Base-by-base conservation (phyloP, 371 early-diverging fungal genomes). In the Mucor mucedo region DNA sequence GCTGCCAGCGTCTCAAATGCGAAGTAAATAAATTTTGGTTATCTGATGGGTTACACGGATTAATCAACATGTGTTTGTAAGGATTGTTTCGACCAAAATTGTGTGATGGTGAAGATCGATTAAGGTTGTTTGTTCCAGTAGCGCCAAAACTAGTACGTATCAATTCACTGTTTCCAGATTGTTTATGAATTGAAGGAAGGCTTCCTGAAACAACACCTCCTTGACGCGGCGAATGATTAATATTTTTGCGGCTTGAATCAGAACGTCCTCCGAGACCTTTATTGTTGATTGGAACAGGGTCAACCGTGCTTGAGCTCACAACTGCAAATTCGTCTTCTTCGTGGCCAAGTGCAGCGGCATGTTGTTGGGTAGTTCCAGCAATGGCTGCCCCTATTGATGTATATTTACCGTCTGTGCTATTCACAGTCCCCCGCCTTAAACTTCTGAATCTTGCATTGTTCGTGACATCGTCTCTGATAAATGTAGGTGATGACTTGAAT, bases 1-100 rank as follows among this genome's bases (percentile, higher is more conserved):
- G 94, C 38, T 91, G 86, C 96, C 96, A 96, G 1, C 93, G 89
- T 16, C 91, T 75, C 7, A 89, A 59, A 60, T 91, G 87, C 8
- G 85, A 85, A 0, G 87, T 87, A 52, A 83, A 83, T 16, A 79
- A 73, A n/a, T 84, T 70, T 21, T 83, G 68, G 50, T 87, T 84
- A 47, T 88, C 87, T 13, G 80, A 68, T 0, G 91, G 90, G 49
- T 90, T 87, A 71, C 85, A 91, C 5, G 94, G 94, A 65, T 92
- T 91, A 52, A 93, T 81, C 5, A 77, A 52, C 0, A 77, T 73
- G 27, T 72, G 69, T 27, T 66, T 70, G 4, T 58, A 56, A 1
- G 73, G 63, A 9, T 59, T 66, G 27, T 58, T 63, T 21, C 74
- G 67, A 49, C 42, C 68, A 38, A 50, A 66, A 56, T 66, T 68